Evolutionary conservation across 345 rosid species (phyloP).

Genomic region (Rhizophora apiculata): DNA sequence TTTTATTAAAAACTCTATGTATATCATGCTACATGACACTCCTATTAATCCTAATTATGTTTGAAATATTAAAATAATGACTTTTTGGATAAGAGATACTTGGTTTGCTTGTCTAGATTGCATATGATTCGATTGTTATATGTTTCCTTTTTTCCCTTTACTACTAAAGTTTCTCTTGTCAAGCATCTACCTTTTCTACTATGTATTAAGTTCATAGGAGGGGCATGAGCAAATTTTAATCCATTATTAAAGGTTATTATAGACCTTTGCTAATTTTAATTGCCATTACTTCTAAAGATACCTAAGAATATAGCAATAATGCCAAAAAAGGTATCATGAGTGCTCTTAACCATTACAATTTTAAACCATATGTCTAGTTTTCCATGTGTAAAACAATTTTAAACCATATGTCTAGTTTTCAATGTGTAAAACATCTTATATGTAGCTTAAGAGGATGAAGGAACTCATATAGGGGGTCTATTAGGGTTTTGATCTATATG

Average conservation of each 20-base stretch:
- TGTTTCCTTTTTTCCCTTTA: neutral
- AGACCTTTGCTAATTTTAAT: conserved; percentile 65
- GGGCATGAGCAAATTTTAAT: conserved; percentile 88
- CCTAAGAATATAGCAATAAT: conserved; percentile 30
- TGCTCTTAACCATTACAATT: conserved; percentile 64
- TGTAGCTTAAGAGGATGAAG: conserved; percentile 8
- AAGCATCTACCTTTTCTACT: conserved; percentile 1
- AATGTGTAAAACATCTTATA: too few species aligned
- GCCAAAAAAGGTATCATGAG: conserved; percentile 65
- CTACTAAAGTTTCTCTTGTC: neutral
- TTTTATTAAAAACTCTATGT: neutral
- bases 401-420: too few species aligned
- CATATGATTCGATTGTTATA: neutral
- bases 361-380: conserved; percentile 72
- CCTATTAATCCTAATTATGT: neutral
- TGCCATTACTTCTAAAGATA: conserved; percentile 50
- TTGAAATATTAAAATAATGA: neutral
- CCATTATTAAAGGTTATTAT: conserved; percentile 76
- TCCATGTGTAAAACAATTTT: conserved; percentile 47
- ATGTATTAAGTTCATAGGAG: conserved; percentile 61
- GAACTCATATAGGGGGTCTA: neutral
- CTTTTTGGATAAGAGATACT: neutral
- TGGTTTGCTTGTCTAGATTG: neutral
- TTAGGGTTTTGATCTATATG: too few species aligned
- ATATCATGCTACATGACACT: neutral